These are phyloP conservation scores for Citrus cavaleriei DNA, from an alignment of 345 rosid species.

Conservation along the genomic window DNA sequence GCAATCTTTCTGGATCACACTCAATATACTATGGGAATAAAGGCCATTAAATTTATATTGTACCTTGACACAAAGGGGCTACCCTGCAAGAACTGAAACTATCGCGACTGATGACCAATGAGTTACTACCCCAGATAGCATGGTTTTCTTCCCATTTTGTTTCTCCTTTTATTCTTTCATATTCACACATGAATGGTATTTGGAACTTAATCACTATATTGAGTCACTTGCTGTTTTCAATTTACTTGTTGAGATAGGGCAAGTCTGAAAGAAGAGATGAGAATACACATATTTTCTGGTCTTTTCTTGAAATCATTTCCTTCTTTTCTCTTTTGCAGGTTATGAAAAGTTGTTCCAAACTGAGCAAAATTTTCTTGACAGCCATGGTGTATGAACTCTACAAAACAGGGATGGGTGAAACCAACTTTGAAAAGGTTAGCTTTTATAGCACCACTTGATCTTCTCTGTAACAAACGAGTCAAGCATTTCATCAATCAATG, in stretches of 20 bases:
- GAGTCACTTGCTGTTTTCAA: neutral
- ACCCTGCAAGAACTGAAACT: neutral
- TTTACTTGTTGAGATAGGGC: neutral
- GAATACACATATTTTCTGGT: neutral
- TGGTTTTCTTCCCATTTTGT: neutral
- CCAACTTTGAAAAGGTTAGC: conserved; percentile 77
- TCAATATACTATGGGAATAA: neutral
- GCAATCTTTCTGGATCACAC: neutral
- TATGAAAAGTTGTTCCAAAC: conserved; percentile 65
- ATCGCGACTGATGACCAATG: neutral
- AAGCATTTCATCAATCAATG: too few relatives aligned
- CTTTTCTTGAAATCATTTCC: neutral
- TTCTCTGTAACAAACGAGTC: neutral
- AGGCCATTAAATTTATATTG: neutral
- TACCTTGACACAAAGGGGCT: neutral
- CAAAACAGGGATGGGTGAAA: conserved; percentile 91
- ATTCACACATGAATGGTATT: neutral
- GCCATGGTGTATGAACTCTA: conserved; percentile 96
- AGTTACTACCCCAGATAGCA: neutral
- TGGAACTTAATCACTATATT: neutral
- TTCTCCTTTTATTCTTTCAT: neutral
- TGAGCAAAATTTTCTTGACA: conserved; percentile 79
- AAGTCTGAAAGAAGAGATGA: neutral
- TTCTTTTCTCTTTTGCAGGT: conserved; percentile 38
- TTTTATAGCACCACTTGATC: neutral